phyloP scores from a whole-genome alignment of 306 rosid genomes.

The Vachellia collinsii region DNA sequence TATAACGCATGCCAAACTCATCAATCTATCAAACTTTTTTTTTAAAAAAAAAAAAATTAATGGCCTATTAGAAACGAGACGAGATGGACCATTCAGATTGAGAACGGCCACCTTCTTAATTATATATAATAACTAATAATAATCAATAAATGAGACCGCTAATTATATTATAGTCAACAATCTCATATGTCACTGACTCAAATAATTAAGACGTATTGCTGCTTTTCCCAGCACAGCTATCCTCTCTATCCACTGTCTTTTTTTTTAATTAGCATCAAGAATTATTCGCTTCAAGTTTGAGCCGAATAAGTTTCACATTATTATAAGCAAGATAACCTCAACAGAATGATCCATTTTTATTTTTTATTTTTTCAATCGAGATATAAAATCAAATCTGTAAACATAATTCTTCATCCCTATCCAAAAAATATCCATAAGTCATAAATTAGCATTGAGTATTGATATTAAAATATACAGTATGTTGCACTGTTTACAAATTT shows the following conservation, averaged over 20 bases:
- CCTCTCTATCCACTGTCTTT: background rate
- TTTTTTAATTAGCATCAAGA: background rate
- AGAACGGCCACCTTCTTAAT: background rate
- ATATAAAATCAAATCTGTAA: background rate
- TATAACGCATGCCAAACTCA: background rate
- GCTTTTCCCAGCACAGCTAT: background rate
- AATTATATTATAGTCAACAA: background rate
- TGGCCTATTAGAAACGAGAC: background rate
- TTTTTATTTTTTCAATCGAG: background rate
- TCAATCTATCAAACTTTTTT: background rate
- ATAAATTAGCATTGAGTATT: too few relatives aligned
- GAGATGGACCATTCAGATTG: background rate
- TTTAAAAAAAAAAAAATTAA: background rate
- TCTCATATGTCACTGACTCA: background rate
- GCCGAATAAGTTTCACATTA: background rate
- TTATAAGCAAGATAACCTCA: background rate
- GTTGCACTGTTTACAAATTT: too few relatives aligned
- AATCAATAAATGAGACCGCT: background rate
- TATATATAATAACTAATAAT: too few relatives aligned
- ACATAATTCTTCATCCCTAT: background rate
- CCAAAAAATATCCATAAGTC: background rate
- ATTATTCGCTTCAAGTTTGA: background rate
- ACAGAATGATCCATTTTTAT: background rate
- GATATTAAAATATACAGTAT: too few relatives aligned
- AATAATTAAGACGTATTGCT: background rate